Evolutionary conservation across 2,329 filamentous ascomycete species (phyloP), one percentile per base, ranked within the genome.

Genomic region (Penicillium sp.): DNA sequence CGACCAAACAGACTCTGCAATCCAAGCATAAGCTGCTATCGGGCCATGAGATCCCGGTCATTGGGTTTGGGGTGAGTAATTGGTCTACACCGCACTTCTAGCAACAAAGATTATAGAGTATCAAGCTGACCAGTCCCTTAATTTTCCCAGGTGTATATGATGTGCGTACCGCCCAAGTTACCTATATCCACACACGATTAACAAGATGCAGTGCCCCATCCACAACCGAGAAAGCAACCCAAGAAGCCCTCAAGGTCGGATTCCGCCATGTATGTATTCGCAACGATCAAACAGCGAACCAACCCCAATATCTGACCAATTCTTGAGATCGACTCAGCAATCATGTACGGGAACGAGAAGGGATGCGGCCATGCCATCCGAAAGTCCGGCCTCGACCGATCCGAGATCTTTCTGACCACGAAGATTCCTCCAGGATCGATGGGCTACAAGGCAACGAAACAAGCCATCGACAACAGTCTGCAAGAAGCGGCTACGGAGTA

Each of bases 361-460:
- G 83, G 90, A 64, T 85, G 87, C 14, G 90, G 90, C 1, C 76
- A 80, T 31, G 87, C 88, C 9, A 88, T 95, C 60, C 85, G 85
- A 61, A 76, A 72, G 0, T 66, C 78, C 0, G 80, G 77, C 0
- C 71, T 92, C 27, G 82, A 79, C 61, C 83, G 91, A 5, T 83
- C 87, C 55, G 86, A 93, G 67, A 79, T 95, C 53, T 91, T 91
- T 74, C 93, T 91, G 72, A 95, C 91, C 0, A 89, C 88, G 35
- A 96, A 95, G 77, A 81, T 95, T 14, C 86, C 85, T 1, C 85
- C 81, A 57, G 90, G 87, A 69, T 80, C 80, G 1, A 74, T 75
- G 66, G 82, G 82, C 4, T 93, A 93, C 72, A 83, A 88, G n/a
- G 77, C 79, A 3, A 89, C 89, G 25, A 83, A 87, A 50, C 78